Evolutionary conservation across 257 asterid species (phyloP), one percentile per base, ranked within the genome.

Genomic region (Plantago major): DNA sequence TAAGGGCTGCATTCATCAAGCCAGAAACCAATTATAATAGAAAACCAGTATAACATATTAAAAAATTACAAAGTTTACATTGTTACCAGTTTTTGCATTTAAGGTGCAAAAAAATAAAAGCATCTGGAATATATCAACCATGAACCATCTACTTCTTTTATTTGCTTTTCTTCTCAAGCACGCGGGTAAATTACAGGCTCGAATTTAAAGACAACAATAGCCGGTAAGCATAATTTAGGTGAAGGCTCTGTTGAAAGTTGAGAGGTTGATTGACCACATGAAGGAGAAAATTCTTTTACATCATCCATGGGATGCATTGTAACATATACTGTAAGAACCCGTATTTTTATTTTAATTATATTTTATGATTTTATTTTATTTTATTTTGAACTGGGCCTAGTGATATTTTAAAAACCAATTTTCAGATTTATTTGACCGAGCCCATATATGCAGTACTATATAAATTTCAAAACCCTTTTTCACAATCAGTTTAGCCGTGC

Each of bases 1-100:
- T 14, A 73, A 67, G 44, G 80, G 71, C 95, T 92, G 86, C 79
- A 73, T 71, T 55, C 43, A 59, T 74, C 61, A 56, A 74, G 68
- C 67, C n/a, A 67, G 46, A 57, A 66, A 61, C 37, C 45, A 22
- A 7, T 33, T 33, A 33, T 7, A 33, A 5, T 33, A 5, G 7
- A 33, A 30, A 33, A 33, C 40, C 40, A 33, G 6, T 33, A 33
- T 5, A 33, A 33, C 26, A 1, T 33, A 33, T 1, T 33, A 42
- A 42, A 26, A 16, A 11, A 38, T 12, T 10, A 40, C 40, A 42
- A 46, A 38, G 13, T n/a, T 19, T 58, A 40, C 17, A 45, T 7
- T 43, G 18, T 67, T 43, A 15, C 47, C 19, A 10, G 38, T 18
- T 19, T 3, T 12, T 9, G 8, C 38, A 52, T 30, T 22, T 16